Conservation (phyloP, 2,329 filamentous ascomycete species). For the Sarocladiaceae sp. region DNA sequence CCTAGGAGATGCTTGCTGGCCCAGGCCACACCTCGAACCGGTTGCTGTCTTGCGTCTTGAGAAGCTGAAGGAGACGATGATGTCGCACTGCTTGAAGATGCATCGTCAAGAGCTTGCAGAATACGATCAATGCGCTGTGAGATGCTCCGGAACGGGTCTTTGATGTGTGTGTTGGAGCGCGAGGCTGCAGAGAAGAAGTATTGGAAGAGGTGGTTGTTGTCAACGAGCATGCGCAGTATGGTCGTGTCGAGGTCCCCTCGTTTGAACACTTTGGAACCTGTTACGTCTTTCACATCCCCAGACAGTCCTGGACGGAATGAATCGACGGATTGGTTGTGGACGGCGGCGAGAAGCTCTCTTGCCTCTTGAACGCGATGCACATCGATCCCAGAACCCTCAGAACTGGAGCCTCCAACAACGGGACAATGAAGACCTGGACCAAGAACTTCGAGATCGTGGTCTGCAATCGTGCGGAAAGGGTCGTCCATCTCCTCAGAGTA, state of each 20-base stretch:
- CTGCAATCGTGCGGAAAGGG: slow-evolving; percentile 42
- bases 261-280: slow-evolving; percentile 24
- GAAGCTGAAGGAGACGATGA: not conserved
- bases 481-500: slow-evolving; percentile 41
- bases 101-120: slow-evolving; percentile 36
- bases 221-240: slow-evolving; percentile 46
- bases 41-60: not conserved
- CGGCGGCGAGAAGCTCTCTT: slow-evolving; percentile 43
- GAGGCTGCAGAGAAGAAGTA: slow-evolving; percentile 40
- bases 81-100: slow-evolving; percentile 14
- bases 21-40: slow-evolving; percentile 35
- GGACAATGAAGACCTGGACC: slow-evolving; percentile 47
- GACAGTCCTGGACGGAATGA: slow-evolving; percentile 43
- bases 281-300: slow-evolving; percentile 8
- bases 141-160: slow-evolving; percentile 42
- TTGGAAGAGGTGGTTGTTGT: slow-evolving; percentile 48
- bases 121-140: slow-evolving; percentile 40
- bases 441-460: slow-evolving; percentile 44
- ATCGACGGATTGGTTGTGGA: slow-evolving; percentile 32
- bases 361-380: slow-evolving; percentile 39
- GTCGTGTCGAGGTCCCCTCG: slow-evolving; percentile 43
- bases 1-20: slow-evolving; percentile 40
- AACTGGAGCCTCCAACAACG: slow-evolving; percentile 25
- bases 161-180: slow-evolving; percentile 35
- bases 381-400: slow-evolving; percentile 21